A percentile compares a stretch with the other conserved stretches of the same genome.
phyloP scores from a whole-genome alignment of 2,329 filamentous ascomycete genomes.

The Gyromitra esculenta region DNA sequence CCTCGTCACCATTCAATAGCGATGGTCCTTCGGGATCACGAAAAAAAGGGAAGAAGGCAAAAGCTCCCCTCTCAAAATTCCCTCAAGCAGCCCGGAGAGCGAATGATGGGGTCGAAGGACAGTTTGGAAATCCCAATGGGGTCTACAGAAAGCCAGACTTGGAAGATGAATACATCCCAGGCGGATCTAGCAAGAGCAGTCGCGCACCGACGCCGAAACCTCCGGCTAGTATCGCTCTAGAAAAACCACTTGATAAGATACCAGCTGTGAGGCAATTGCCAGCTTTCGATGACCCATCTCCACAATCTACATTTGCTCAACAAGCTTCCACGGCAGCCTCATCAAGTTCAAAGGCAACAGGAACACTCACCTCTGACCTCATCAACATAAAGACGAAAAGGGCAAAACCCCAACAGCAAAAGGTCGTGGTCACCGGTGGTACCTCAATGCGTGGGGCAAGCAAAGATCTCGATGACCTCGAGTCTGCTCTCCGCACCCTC shows the following conservation, averaged over 20 bases:
- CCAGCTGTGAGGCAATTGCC: neutral
- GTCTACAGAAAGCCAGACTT: slow-evolving; percentile 68
- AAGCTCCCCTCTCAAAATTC: slow-evolving; percentile 62
- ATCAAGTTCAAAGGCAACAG: slow-evolving; percentile 66
- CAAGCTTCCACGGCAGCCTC: slow-evolving; percentile 60
- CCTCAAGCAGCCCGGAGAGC: slow-evolving; percentile 62
- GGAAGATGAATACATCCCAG: slow-evolving; percentile 69
- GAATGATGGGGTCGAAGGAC: slow-evolving; percentile 61
- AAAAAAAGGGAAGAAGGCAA: slow-evolving; percentile 60
- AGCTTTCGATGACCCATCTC: neutral
- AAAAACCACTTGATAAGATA: slow-evolving; percentile 6
- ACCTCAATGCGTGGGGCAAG: slow-evolving; percentile 84
- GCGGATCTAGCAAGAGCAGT: slow-evolving; percentile 52
- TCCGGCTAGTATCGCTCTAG: neutral
- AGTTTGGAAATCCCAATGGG: slow-evolving; percentile 66
- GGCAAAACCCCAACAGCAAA: slow-evolving; percentile 67
- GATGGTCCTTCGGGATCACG: slow-evolving; percentile 43
- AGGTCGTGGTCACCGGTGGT: slow-evolving; percentile 78
- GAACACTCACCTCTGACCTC: slow-evolving; percentile 82
- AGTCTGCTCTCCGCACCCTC: slow-evolving; percentile 84
- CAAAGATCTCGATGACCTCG: slow-evolving; percentile 74
- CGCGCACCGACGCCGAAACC: slow-evolving; percentile 44
- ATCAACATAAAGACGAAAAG: slow-evolving; percentile 70
- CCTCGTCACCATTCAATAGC: slow-evolving; percentile 28
- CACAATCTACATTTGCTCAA: slow-evolving; percentile 5